A percentile compares a stretch with the other conserved stretches of the same genome.
Conservation (phyloP, 1,284 basidiomycete genomes). For the Blastosporella zonata region DNA sequence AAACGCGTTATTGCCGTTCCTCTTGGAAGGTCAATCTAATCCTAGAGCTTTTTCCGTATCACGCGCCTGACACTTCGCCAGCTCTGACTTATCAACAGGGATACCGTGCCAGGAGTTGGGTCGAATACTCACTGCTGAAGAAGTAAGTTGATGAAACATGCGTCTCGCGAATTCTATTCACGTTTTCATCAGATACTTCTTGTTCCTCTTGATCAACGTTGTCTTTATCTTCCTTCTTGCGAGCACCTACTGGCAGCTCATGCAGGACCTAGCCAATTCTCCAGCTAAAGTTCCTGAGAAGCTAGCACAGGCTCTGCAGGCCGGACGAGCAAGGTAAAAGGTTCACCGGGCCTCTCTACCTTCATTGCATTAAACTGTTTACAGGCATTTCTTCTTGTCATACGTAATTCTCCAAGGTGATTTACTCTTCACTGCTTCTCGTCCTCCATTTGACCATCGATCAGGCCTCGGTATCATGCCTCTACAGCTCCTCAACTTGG, state of each 20-base stretch:
- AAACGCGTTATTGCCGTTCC: slow-evolving; percentile 87
- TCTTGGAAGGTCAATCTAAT: slow-evolving; percentile 73
- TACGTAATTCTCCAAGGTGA: slow-evolving; percentile 93
- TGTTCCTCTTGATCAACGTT: slow-evolving; percentile 92
- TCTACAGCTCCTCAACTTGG: slow-evolving; percentile 87
- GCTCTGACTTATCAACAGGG: slow-evolving; percentile 88
- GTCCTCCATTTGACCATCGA: slow-evolving; percentile 8
- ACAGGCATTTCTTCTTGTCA: slow-evolving; percentile 91
- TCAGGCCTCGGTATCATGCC: slow-evolving; percentile 91
- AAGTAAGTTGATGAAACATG: slow-evolving; percentile 56
- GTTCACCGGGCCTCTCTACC: background rate
- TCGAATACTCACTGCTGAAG: slow-evolving; percentile 90
- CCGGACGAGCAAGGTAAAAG: slow-evolving; percentile 62
- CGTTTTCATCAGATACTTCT: slow-evolving; percentile 67
- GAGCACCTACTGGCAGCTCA: slow-evolving; percentile 86
- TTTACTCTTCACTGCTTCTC: slow-evolving; percentile 2
- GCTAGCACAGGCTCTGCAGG: slow-evolving; percentile 77
- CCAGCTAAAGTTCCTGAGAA: slow-evolving; percentile 89
- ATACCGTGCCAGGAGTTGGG: slow-evolving; percentile 83
- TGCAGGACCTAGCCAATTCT: slow-evolving; percentile 83
- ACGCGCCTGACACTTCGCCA: slow-evolving; percentile 27
- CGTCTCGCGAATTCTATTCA: slow-evolving; percentile 4
- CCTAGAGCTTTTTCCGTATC: background rate
- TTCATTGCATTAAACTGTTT: slow-evolving; percentile 19
- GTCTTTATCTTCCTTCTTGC: slow-evolving; percentile 95